A percentile compares a stretch with the other conserved stretches of the same genome.
phyloP scores from a whole-genome alignment of 805 yeast genomes.

The Candida arabinofermentans region DNA sequence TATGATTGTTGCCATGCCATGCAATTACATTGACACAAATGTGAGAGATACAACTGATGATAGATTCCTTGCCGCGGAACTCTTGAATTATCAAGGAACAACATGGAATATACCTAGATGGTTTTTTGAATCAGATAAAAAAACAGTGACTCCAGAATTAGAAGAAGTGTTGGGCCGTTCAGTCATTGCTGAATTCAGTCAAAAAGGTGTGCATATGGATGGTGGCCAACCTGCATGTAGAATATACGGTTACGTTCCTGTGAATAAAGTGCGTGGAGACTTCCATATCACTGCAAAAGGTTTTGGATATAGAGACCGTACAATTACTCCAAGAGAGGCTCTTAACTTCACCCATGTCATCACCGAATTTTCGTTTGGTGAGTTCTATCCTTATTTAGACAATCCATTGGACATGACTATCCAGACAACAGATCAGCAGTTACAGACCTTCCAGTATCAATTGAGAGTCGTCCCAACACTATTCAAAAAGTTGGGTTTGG shows the following conservation, averaged over 20 bases:
- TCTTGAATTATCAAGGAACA: constrained; percentile 66
- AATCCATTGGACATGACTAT: constrained; percentile 86
- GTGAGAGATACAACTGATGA: constrained; percentile 78
- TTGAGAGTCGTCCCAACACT: constrained; percentile 81
- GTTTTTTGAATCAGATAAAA: constrained; percentile 41
- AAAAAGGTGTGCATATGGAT: constrained; percentile 37
- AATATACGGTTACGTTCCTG: constrained; percentile 76
- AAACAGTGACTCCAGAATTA: constrained; percentile 54
- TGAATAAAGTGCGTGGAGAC: constrained; percentile 81
- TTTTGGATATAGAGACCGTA: constrained; percentile 51
- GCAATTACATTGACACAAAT: constrained; percentile 69
- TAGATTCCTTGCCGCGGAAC: constrained; percentile 70
- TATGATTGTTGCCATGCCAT: constrained; percentile 78
- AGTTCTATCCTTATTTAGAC: constrained; percentile 76
- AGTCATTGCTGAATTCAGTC: constrained; percentile 58
- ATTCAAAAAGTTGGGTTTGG: constrained; percentile 66
- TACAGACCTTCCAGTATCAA: constrained; percentile 58
- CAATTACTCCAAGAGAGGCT: constrained; percentile 42
- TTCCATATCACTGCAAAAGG: constrained; percentile 82
- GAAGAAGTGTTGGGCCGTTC: constrained; percentile 66
- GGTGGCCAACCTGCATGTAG: constrained; percentile 79
- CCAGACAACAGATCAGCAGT: constrained; percentile 44
- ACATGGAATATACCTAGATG: constrained; percentile 49
- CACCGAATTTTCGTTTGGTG: constrained; percentile 87
- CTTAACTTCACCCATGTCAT: constrained; percentile 82